Base-by-base conservation (phyloP, 176 grass and related monocot genomes). In the Rhynchospora tenuis region DNA sequence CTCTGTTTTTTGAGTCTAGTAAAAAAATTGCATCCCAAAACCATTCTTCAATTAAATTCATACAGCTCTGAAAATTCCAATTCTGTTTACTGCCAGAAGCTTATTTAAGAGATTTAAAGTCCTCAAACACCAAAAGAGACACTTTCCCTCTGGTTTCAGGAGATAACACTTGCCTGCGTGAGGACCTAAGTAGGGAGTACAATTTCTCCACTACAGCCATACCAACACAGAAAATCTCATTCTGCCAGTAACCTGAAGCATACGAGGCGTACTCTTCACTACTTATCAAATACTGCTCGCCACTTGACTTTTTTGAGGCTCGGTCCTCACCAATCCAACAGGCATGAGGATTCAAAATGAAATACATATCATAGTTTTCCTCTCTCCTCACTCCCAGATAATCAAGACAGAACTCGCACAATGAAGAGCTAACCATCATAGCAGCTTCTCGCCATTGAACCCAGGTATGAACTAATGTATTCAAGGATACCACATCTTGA, bases 371-470 rank as follows among this genome's bases (percentile, higher is more conserved):
- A 2, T 14, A 23, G 2, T 74, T 80, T 52, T 66, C 24, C 29
- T 83, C 74, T 83, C 86, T 91, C 84, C 87, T 93, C 59, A 93
- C 51, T 12, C 91, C 89, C 62, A 97, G 93, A 71, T 91, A 93
- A 57, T 88, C 87, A 20, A 61, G 10, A 74, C 85, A 97, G 4
- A 97, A 11, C 60, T 89, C 47, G 47, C 29, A 83, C 5, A 60
- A 54, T 74, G 56, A 44, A 16, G 45, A 70, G 19, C 91, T 70
- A 28, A 88, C 6, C 75, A 84, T 85, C 2, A 82, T 47, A 58
- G 86, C 28, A 71, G 86, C 43, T 45, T 81, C 52, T 62, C 31
- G 91, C 91, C 91, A 97, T 3, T 77, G 5, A 42, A 84, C 85
- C 94, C 94, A 97, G 3, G 12, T 16, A 78, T 31, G 84, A 7